phyloP scores from a whole-genome alignment of 371 early-diverging fungal genomes.

The Apophysomyces trapeziformis region DNA sequence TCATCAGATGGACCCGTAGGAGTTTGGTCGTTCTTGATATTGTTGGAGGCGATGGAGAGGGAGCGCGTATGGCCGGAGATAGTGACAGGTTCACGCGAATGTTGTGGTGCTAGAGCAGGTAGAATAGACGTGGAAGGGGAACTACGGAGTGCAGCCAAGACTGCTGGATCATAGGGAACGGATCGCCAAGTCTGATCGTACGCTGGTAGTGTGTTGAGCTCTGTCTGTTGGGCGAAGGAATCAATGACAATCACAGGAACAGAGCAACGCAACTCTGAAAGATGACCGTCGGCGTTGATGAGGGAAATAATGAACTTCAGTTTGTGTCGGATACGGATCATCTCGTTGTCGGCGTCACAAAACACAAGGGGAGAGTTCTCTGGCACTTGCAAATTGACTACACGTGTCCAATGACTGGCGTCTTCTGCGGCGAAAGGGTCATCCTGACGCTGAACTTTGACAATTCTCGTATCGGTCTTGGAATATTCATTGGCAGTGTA shows the following conservation, averaged over 20 bases:
- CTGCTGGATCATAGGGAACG: slow-evolving; percentile 30
- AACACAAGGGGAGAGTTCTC: slow-evolving; percentile 31
- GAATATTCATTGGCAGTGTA: slow-evolving; percentile 38
- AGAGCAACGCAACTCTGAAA: slow-evolving; percentile 46
- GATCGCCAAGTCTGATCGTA: slow-evolving; percentile 45
- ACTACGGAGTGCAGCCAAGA: slow-evolving; percentile 21
- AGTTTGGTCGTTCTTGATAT: slow-evolving; percentile 9
- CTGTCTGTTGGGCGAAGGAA: slow-evolving; percentile 35
- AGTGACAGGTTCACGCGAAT: slow-evolving; percentile 21
- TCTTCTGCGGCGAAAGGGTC: slow-evolving; percentile 29
- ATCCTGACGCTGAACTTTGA: slow-evolving; percentile 19
- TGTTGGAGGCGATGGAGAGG: slow-evolving; percentile 24
- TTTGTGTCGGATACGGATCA: slow-evolving; percentile 48
- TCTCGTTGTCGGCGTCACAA: slow-evolving; percentile 47
- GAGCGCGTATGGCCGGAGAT: slow-evolving; percentile 30
- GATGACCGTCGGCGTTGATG: slow-evolving; percentile 36
- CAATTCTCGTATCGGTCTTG: slow-evolving; percentile 45
- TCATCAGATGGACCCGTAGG: too few species aligned
- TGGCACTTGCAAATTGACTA: slow-evolving; percentile 33
- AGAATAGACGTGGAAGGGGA: background rate
- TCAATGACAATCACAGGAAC: slow-evolving; percentile 40
- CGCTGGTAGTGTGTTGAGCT: slow-evolving; percentile 38
- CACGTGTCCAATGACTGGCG: slow-evolving; percentile 24
- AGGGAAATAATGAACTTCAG: slow-evolving; percentile 29
- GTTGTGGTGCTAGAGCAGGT: slow-evolving; percentile 7